phyloP scores from a whole-genome alignment of 257 asterid species.

The Capsicum rhomboideum region DNA sequence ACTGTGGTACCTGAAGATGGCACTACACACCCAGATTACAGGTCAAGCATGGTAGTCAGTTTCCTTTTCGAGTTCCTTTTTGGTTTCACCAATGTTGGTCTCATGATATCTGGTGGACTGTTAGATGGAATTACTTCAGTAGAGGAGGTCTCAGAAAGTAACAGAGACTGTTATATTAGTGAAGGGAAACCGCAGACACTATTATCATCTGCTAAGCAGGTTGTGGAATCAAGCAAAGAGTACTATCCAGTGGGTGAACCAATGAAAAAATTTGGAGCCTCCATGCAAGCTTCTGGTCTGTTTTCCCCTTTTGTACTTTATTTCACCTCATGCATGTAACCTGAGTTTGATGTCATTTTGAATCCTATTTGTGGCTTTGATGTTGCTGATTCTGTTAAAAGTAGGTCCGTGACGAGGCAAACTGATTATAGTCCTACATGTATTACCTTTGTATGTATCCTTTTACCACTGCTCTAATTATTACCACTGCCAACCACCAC shows the following conservation, averaged over 20 bases:
- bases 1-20: slow-evolving; percentile 49
- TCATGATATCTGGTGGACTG: slow-evolving; percentile 2
- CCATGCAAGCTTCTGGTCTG: slow-evolving; percentile 70
- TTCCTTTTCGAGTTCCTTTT: slow-evolving; percentile 51
- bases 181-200: slow-evolving; percentile 10
- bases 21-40: slow-evolving; percentile 41
- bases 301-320: neutral
- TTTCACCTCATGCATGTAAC: neutral
- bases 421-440: neutral
- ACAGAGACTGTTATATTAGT: neutral
- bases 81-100: slow-evolving; percentile 11
- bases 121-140: slow-evolving; percentile 10
- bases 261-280: slow-evolving; percentile 42
- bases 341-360: neutral
- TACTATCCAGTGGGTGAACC: slow-evolving; percentile 74
- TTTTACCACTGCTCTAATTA: too few relatives aligned
- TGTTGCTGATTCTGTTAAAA: neutral
- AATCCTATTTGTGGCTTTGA: neutral
- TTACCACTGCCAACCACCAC: too few relatives aligned
- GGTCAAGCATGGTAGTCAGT: slow-evolving; percentile 48
- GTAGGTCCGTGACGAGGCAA: neutral
- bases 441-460: neutral
- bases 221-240: slow-evolving; percentile 37
- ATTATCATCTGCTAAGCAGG: slow-evolving; percentile 55
- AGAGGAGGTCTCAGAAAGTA: slow-evolving; percentile 10